Conservation (phyloP, 1,139 yeast species). For the Sugiyamaella novakii region DNA sequence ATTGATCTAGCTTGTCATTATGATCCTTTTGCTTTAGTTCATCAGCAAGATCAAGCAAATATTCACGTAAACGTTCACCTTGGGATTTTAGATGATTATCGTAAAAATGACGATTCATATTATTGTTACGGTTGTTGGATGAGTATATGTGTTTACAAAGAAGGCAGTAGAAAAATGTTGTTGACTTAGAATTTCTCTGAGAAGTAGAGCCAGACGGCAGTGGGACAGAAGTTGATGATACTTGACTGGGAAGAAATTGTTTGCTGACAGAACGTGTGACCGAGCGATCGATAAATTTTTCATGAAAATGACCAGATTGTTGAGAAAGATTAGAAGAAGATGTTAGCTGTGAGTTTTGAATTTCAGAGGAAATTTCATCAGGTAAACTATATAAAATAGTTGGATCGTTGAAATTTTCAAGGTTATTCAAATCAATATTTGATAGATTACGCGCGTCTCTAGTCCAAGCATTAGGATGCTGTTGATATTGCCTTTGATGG, state of each 20-base stretch:
- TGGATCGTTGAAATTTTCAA: background rate
- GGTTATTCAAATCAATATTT: conserved; percentile 1
- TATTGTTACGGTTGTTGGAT: conserved; percentile 19
- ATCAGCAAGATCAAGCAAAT: conserved; percentile 14
- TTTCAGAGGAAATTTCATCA: too few species aligned
- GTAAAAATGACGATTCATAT: conserved; percentile 19
- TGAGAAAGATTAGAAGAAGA: background rate
- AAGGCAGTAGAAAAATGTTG: conserved; percentile 17
- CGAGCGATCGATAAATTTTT: too few species aligned
- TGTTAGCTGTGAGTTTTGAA: background rate
- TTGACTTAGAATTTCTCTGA: background rate
- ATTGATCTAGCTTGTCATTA: too few species aligned
- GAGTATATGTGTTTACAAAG: conserved; percentile 17
- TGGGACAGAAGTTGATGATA: too few species aligned
- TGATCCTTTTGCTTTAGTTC: conserved; percentile 12
- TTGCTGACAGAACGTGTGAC: too few species aligned
- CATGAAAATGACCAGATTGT: too few species aligned
- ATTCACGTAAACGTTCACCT: conserved; percentile 6
- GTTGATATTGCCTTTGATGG: background rate
- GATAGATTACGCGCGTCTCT: background rate
- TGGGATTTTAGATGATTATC: conserved; percentile 14
- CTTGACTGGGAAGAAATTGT: too few species aligned
- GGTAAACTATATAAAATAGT: too few species aligned
- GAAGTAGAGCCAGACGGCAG: too few species aligned
- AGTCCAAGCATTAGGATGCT: conserved; percentile 4